Conservation (phyloP, 495 filamentous ascomycete genomes). For the Poronia punctata region DNA sequence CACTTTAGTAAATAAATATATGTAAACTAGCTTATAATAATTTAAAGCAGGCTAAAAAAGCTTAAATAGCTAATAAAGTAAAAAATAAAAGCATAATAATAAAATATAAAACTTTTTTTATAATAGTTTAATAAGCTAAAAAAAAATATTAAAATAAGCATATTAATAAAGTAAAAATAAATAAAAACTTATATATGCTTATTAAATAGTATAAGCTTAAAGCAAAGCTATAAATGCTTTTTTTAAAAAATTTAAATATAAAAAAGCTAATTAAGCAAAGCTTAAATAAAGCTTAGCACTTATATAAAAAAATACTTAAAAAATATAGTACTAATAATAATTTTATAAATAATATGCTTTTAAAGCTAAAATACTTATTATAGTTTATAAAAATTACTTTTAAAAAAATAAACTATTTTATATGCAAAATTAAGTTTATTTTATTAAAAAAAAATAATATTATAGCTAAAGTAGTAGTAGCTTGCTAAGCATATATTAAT, state of each 20-base stretch:
- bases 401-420: background rate
- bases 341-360: background rate
- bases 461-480: background rate
- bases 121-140: background rate
- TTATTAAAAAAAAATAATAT: background rate
- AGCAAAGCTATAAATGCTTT: background rate
- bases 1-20: background rate
- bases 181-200: background rate
- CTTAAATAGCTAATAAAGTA: too few species aligned
- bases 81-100: background rate
- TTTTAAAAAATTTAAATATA: background rate
- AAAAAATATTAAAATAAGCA: background rate
- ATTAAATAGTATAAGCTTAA: background rate
- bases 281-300: background rate
- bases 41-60: background rate
- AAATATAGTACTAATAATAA: background rate
- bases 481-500: background rate
- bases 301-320: background rate
- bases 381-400: background rate
- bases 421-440: background rate
- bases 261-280: background rate
- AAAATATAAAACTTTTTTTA: background rate
- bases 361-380: background rate
- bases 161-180: background rate
- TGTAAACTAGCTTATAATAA: background rate